Base-by-base conservation (phyloP, 208 protist genomes). In the Crithidia acanthocephali region DNA sequence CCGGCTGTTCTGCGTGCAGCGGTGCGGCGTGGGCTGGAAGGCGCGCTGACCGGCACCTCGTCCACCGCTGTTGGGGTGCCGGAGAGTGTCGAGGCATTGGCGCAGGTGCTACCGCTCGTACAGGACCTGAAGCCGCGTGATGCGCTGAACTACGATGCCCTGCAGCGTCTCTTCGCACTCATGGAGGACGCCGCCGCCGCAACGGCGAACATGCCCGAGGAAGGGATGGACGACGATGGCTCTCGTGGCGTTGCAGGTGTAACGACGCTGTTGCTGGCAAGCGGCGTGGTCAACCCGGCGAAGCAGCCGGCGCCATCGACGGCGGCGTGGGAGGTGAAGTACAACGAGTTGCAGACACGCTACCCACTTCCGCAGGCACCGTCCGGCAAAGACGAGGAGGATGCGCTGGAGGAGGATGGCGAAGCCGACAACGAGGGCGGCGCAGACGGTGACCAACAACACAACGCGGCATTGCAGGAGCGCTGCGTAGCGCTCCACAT, bases 391-490 rank as follows among this genome's bases (percentile, higher is more conserved):
- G 58, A 55, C n/a, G 75, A 72, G 0, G 68, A 79, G 18, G 67
- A 75, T 20, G 73, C 79, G 9, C 71, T 58, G 2, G 76, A 80
- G 18, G 77, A 74, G 6, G 76, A 23, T 23, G 18, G 18, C 44
- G 44, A 15, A 64, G 2, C 55, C 80, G n/a, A 66, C 20, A 47
- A 68, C 23, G 82, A 85, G 45, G 74, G 69, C 4, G 81, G 79
- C 32, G 42, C 48, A 15, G 64, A 73, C 16, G 75, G 74, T 42
- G 81, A 84, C 60, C 45, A 74, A 22, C 53, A 65, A 28, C 83
- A 86, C 79, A 95, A 94, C 63, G 86, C 74, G 0, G 85, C 75
- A 15, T 76, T 95, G 44, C 81, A 80, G 51, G 79, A 68, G 22
- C 81, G 82, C 55, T 93, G 86, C 25, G 77, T 82, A 30, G 58